Conservation (phyloP, 495 filamentous ascomycete genomes). For the Hyphodiscus hymeniophilus region DNA sequence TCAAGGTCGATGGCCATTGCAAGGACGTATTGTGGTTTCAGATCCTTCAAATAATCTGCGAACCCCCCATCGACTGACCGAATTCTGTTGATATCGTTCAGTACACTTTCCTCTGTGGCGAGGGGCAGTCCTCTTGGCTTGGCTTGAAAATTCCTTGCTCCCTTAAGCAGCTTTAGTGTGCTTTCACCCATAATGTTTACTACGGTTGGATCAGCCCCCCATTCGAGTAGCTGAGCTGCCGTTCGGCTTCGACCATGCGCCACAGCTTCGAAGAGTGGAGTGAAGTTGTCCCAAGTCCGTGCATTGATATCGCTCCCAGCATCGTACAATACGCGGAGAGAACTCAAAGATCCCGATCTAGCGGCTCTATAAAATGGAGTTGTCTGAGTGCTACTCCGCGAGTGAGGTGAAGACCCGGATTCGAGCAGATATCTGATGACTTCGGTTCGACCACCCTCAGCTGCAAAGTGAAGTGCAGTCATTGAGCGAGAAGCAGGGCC, state of each 20-base stretch:
- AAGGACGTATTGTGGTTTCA: neutral
- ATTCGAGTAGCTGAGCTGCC: constrained; percentile 2
- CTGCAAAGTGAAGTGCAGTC: constrained; percentile 7
- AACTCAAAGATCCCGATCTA: neutral
- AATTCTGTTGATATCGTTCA: neutral
- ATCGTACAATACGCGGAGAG: constrained; percentile 1
- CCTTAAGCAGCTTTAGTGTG: neutral
- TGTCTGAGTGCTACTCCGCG: neutral
- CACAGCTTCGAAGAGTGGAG: constrained; percentile 6
- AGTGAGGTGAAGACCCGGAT: constrained; percentile 1
- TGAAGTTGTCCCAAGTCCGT: constrained; percentile 1
- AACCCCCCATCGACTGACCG: neutral
- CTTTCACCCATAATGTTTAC: neutral
- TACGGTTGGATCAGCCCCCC: constrained; percentile 5
- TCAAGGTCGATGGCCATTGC: neutral
- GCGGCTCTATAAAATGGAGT: constrained; percentile 9
- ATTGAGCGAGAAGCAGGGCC: neutral
- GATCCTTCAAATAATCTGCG: neutral
- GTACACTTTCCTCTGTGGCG: neutral
- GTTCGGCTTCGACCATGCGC: neutral
- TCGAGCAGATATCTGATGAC: constrained; percentile 2
- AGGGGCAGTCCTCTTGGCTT: neutral
- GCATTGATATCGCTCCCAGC: constrained; percentile 8
- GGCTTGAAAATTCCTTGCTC: neutral
- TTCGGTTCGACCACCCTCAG: constrained; percentile 7